Percentiles rank a stretch among this genome's conserved stretches.
These are phyloP conservation scores for Raphanus raphanistrum DNA, from an alignment of 345 rosid genomes.

Conservation along the genomic window DNA sequence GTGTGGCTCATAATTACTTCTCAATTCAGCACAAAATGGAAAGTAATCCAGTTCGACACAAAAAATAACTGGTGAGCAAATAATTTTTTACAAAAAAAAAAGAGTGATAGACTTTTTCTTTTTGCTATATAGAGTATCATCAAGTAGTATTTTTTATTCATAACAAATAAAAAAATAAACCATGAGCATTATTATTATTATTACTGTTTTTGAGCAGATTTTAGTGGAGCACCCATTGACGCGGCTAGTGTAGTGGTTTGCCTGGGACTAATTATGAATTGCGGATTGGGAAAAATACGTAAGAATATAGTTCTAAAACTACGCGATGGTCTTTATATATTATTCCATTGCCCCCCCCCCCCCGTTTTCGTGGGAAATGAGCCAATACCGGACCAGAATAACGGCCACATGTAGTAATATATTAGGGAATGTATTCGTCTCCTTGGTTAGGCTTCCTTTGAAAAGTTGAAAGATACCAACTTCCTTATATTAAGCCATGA, in stretches of 20 bases:
- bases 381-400: background rate
- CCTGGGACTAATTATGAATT: background rate
- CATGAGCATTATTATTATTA: background rate
- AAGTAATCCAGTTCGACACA: background rate
- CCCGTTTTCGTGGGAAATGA: background rate
- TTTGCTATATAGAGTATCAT: background rate
- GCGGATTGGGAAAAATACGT: background rate
- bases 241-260: background rate
- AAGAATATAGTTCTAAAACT: background rate
- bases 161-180: background rate
- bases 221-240: background rate
- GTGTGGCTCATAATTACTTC: background rate
- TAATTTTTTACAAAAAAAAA: background rate
- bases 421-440: background rate
- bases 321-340: background rate
- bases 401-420: background rate
- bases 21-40: background rate
- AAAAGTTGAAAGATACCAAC: background rate
- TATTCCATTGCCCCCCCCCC: background rate
- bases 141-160: background rate
- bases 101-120: background rate
- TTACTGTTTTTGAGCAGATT: background rate
- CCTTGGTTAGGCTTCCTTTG: background rate
- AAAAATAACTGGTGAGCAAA: background rate
- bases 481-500: background rate